Base-by-base conservation (phyloP, 2,329 filamentous ascomycete species). In the Aulographum hederae region DNA sequence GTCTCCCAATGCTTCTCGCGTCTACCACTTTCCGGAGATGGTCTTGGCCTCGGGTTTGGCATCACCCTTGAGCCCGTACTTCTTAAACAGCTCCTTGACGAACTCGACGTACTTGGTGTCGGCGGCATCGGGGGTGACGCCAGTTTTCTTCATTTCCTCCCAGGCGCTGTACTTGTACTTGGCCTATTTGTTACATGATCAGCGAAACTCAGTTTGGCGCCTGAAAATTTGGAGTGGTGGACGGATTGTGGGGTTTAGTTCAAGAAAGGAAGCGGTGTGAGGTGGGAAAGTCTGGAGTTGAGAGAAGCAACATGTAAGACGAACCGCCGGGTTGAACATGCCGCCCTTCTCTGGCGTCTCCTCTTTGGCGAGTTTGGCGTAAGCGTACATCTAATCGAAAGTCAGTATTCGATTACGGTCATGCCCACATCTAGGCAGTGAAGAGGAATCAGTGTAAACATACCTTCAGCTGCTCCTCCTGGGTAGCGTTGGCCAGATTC, bases 131-230 rank as follows among this genome's bases (percentile, higher is more conserved):
- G 67, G 47, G 6, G 65, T 69, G 42, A 72, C 50, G 31, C 65
- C 69, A 37, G 73, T 65, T 38, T 84, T 68, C 46, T 70, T 67
- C 39, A 73, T 46, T 48, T 73, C 66, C 57, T 81, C 60, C 82
- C 82, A 93, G 33, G 76, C 71, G 45, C 63, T 67, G 60, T 74
- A 69, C 67, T 91, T 92, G 46, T 71, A 71, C 61, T 89, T 91
- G 58, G 63, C 72, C 78, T 82, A 44, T 42, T 21, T 19, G 13
- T 15, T 18, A 21, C 14, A 21, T 26, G 6, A 16, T 6, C 19
- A 8, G 21, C 28, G 18, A 14, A 25, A 12, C 20, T 11, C 14
- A 19, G 31, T 25, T 20, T 37, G 13, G 5, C n/a, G 27, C 6
- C 6, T 14, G 28, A 31, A 15, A 10, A 11, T 31, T 14, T n/a